Evolutionary conservation across 371 early-diverging fungal species (phyloP).

Genomic region (Lichtheimia ornata): DNA sequence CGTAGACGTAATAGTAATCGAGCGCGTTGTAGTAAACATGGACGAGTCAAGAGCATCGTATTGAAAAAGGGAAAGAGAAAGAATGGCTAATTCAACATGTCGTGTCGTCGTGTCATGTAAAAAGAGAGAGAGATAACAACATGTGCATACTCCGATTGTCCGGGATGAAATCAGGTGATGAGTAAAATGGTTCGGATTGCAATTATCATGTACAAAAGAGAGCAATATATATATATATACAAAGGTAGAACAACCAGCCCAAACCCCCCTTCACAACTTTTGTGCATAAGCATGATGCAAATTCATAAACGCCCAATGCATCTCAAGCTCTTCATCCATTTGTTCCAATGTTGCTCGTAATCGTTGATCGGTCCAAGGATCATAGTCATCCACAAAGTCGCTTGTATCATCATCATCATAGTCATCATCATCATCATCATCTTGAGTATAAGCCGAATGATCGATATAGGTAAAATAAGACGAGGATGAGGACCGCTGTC

Average conservation of each 20-base stretch:
- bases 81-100: too few relatives aligned
- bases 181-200: too few relatives aligned
- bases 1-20: slow-evolving; percentile 6
- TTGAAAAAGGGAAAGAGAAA: not conserved
- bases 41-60: not conserved
- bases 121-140: too few relatives aligned
- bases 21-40: slow-evolving; percentile 8
- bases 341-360: slow-evolving; percentile 25
- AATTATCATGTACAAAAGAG: too few relatives aligned
- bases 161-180: too few relatives aligned
- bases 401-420: slow-evolving; percentile 5
- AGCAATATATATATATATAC: too few relatives aligned
- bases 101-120: too few relatives aligned
- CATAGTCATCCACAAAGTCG: slow-evolving; percentile 1
- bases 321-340: slow-evolving; percentile 36
- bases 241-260: too few relatives aligned
- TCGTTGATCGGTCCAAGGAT: slow-evolving; percentile 20
- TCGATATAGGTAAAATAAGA: too few relatives aligned
- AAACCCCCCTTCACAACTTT: slow-evolving; percentile 11
- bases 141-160: too few relatives aligned
- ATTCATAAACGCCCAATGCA: slow-evolving; percentile 45
- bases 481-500: not conserved
- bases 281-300: slow-evolving; percentile 31
- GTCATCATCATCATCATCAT: slow-evolving; percentile 1
- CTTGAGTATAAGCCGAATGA: too few relatives aligned